phyloP scores from a whole-genome alignment of 2,329 filamentous ascomycete species.

The Aspergillus flavus region DNA sequence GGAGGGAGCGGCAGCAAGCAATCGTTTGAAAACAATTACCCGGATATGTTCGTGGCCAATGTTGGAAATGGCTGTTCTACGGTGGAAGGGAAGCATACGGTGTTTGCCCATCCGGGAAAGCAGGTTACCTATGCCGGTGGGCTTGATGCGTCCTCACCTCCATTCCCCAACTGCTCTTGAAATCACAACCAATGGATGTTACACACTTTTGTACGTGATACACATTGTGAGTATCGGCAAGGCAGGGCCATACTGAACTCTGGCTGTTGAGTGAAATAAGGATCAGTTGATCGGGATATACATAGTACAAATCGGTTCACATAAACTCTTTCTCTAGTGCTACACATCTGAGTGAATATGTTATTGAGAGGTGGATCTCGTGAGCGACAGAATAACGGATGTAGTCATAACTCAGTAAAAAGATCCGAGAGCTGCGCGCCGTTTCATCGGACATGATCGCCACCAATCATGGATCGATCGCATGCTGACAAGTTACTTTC shows the following conservation, averaged over 20 bases:
- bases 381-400: too few species aligned
- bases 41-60: conserved; percentile 16
- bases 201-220: not conserved
- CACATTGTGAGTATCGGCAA: not conserved
- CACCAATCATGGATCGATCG: not conserved
- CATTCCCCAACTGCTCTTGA: conserved; percentile 13
- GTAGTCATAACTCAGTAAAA: too few species aligned
- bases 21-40: conserved; percentile 6
- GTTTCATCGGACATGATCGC: not conserved
- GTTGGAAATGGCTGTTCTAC: conserved; percentile 16
- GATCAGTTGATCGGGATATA: not conserved
- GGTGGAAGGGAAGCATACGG: conserved; percentile 11
- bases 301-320: too few species aligned
- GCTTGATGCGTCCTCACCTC: conserved; percentile 3
- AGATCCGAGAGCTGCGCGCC: not conserved
- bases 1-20: conserved; percentile 15
- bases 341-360: not conserved
- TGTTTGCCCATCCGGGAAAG: conserved; percentile 13
- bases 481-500: not conserved
- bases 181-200: not conserved
- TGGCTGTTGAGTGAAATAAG: not conserved
- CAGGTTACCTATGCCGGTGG: conserved; percentile 13
- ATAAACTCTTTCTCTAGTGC: not conserved
- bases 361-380: too few species aligned
- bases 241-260: not conserved